Percentiles rank a stretch among this genome's conserved stretches.
Evolutionary conservation across 2,329 filamentous ascomycete species (phyloP).

Genomic region (Arthrobotrys sphaeroides): DNA sequence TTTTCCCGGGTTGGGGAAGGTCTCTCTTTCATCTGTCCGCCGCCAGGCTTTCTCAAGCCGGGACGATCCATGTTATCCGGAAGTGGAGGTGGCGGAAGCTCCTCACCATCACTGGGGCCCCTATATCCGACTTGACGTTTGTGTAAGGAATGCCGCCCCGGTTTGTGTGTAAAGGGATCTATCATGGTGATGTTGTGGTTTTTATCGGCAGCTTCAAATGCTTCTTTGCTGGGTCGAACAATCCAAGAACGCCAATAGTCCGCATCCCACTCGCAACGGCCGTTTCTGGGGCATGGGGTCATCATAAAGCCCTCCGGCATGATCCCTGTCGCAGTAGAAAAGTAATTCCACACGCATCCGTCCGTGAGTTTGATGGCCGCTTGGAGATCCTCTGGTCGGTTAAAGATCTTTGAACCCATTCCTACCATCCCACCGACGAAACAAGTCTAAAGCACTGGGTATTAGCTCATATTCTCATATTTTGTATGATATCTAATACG

Average conservation of each 20-base stretch:
- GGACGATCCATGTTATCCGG: not conserved
- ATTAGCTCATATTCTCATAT: not conserved
- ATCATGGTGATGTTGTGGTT: constrained; percentile 4
- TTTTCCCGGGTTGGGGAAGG: constrained; percentile 12
- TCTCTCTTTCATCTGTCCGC: not conserved
- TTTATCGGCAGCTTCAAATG: constrained; percentile 21
- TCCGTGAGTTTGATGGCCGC: constrained; percentile 72
- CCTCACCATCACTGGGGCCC: constrained; percentile 5
- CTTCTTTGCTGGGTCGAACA: constrained; percentile 10
- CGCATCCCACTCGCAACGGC: constrained; percentile 67
- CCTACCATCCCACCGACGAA: constrained; percentile 77
- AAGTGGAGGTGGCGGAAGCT: not conserved
- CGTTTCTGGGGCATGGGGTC: constrained; percentile 65
- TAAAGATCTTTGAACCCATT: constrained; percentile 72
- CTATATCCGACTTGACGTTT: constrained; percentile 38
- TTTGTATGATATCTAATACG: not conserved
- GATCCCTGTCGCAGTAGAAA: constrained; percentile 69
- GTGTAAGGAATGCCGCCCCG: not conserved
- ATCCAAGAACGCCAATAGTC: constrained; percentile 34
- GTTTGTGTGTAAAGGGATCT: not conserved
- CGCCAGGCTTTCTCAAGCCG: not conserved
- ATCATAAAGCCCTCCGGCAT: constrained; percentile 71
- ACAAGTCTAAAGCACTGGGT: constrained; percentile 66
- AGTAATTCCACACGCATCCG: constrained; percentile 76
- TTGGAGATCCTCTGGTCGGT: constrained; percentile 69